A percentile compares a stretch with the other conserved stretches of the same genome.
Conservation (phyloP, 352 stramenopile genomes). For the Aphanomyces invadans region DNA sequence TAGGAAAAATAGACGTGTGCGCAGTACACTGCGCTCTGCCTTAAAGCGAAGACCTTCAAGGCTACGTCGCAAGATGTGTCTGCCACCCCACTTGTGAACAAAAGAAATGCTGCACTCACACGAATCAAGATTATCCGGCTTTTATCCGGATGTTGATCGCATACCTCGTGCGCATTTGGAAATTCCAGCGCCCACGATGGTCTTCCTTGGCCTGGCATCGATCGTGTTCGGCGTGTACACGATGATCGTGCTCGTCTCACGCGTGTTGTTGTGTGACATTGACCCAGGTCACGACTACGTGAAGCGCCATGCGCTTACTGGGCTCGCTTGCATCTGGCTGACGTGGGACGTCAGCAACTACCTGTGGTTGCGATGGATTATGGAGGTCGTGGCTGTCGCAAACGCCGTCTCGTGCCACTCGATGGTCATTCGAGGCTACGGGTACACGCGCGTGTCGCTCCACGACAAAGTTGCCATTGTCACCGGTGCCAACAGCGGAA, state of each 20-base stretch:
- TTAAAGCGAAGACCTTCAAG: no score
- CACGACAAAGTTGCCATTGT: conserved; percentile 63
- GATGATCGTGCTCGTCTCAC: conserved; percentile 5
- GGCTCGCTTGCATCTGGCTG: neutral
- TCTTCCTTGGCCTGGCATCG: neutral
- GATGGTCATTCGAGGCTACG: conserved; percentile 14
- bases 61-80: no score
- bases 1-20: no score
- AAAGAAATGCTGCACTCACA: no score
- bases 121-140: no score
- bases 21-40: no score
- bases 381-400: conserved; percentile 8
- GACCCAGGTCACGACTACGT: conserved; percentile 2
- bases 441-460: conserved; percentile 13
- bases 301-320: conserved; percentile 1
- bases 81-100: no score
- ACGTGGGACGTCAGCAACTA: neutral
- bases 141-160: neutral
- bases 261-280: conserved; percentile 11
- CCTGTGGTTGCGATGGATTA: neutral
- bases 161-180: neutral
- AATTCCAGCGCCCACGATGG: neutral
- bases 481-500: conserved; percentile 78
- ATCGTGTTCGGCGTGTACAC: neutral
- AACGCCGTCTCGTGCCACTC: conserved; percentile 13